A percentile compares a stretch with the other conserved stretches of the same genome.
Conservation (phyloP, 2,329 filamentous ascomycete species). For the Aspergillus sp. region DNA sequence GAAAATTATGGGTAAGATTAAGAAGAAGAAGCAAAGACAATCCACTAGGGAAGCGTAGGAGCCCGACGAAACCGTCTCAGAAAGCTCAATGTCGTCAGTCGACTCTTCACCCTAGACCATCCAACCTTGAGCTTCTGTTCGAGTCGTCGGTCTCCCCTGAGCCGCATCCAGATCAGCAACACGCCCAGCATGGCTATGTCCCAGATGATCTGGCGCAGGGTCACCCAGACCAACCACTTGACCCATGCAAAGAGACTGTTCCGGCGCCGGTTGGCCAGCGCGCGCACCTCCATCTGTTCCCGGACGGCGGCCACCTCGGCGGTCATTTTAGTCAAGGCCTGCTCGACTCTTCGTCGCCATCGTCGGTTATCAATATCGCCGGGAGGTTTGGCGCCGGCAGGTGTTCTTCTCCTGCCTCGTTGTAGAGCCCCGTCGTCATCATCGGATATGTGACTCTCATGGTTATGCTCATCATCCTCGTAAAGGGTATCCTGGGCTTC, state of each 20-base stretch:
- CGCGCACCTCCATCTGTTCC: constrained; percentile 78
- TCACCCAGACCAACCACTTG: constrained; percentile 64
- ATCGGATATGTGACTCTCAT: constrained; percentile 1
- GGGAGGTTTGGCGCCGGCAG: constrained; percentile 5
- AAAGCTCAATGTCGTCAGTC: constrained; percentile 22
- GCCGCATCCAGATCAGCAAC: constrained; percentile 36
- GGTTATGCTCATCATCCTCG: constrained; percentile 15
- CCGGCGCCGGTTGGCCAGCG: constrained; percentile 64
- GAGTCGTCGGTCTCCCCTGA: constrained; percentile 38
- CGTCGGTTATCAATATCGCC: constrained; percentile 34
- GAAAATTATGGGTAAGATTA: constrained; percentile 1
- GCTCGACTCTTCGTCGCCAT: constrained; percentile 80
- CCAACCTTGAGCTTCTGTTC: constrained; percentile 33
- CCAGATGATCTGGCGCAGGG: constrained; percentile 67
- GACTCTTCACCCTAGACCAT: constrained; percentile 29
- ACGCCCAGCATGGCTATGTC: constrained; percentile 56
- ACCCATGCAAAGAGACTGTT: constrained; percentile 66
- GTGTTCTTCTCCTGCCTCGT: constrained; percentile 7
- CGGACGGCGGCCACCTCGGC: constrained; percentile 87
- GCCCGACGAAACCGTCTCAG: constrained; percentile 16
- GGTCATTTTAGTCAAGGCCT: constrained; percentile 80
- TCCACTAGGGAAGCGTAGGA: constrained; percentile 20
- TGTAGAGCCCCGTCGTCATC: constrained; percentile 3
- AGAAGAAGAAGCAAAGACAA: constrained; percentile 1
- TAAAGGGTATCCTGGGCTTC: constrained; percentile 31